These are phyloP conservation scores for Fusarium denticulatum DNA, from an alignment of 2,329 filamentous ascomycete genomes.

Conservation along the genomic window DNA sequence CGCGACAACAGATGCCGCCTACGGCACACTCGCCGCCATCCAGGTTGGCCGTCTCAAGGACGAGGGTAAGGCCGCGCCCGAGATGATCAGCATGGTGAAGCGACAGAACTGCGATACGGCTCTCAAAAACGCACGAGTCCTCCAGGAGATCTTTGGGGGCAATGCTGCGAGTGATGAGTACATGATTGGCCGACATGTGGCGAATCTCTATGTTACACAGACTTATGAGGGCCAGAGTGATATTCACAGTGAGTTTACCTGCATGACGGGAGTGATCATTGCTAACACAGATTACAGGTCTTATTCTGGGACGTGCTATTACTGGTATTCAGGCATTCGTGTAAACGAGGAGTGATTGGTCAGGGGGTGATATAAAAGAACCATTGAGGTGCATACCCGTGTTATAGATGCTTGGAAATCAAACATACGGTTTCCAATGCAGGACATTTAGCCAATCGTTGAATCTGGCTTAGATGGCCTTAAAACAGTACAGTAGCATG, in stretches of 20 bases:
- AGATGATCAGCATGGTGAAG: slow-evolving; percentile 98
- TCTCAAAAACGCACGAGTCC: slow-evolving; percentile 77
- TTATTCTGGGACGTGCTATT: slow-evolving; percentile 75
- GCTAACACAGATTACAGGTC: slow-evolving; percentile 57
- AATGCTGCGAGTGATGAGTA: slow-evolving; percentile 99
- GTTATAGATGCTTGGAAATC: slow-evolving; percentile 33
- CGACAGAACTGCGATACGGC: slow-evolving; percentile 96
- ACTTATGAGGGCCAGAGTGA: slow-evolving; percentile 99
- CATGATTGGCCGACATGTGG: slow-evolving; percentile 90
- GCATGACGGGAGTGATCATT: not conserved
- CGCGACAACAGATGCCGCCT: slow-evolving; percentile 89
- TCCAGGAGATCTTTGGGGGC: slow-evolving; percentile 97
- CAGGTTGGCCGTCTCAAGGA: slow-evolving; percentile 96
- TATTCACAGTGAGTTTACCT: slow-evolving; percentile 80
- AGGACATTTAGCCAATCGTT: not conserved
- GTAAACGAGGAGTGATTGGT: slow-evolving; percentile 47
- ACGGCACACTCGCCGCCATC: slow-evolving; percentile 86
- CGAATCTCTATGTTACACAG: slow-evolving; percentile 96
- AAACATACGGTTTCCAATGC: not conserved
- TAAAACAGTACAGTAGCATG: not conserved
- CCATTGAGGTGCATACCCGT: slow-evolving; percentile 16
- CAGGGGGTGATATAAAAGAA: slow-evolving; percentile 21
- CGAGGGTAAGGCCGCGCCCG: slow-evolving; percentile 83
- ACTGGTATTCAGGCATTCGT: slow-evolving; percentile 84
- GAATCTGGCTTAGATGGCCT: not conserved